Base-by-base conservation (phyloP, 805 yeast species). In the Cyberlindnera americana region DNA sequence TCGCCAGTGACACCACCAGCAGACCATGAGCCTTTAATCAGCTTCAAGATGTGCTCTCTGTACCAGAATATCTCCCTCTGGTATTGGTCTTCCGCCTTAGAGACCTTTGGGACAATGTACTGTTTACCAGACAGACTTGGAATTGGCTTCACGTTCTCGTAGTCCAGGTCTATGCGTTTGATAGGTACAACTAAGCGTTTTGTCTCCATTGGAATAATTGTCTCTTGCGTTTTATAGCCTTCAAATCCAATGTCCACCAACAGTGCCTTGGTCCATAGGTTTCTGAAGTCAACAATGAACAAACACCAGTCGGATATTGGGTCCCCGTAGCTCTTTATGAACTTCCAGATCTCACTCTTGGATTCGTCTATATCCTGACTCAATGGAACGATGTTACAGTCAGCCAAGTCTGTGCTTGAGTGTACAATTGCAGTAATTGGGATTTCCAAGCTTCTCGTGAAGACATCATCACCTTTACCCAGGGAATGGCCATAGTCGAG, bases 1-100 rank as follows among this genome's bases (percentile, higher is more conserved):
- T 59, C 56, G 1, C 95, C 95, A 1, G 48, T 37, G 21, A 81
- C 60, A 28, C 61, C 64, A 15, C 60, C 64, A 4, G 67, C 59
- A 17, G 52, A 53, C 99, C 99, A 91, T 3, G 59, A 51, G 3
- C 95, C 96, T 3, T 62, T 58, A 5, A 93, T 50, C 13, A 66
- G 65, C 33, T 72, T 67, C 37, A 91, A 63, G 1, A 93, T 57
- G 44, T 72, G 71, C 41, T 83, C 78, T 41, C 95, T 65, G 47
- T 83, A 75, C 99, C 99, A 91, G 59, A 89, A 93, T 3, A 75
- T 64, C 45, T 78, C 81, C 41, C 78, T 69, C 62, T 78, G 73
- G 38, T 67, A 73, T 31, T 51, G 51, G 25, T 73, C 81, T 44
- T 84, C 87, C 9, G 75, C 78, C 34, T 69, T 73, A 0, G 76